Base-by-base conservation (phyloP, 2,329 filamentous ascomycete genomes). In the Calonectria honghensis region DNA sequence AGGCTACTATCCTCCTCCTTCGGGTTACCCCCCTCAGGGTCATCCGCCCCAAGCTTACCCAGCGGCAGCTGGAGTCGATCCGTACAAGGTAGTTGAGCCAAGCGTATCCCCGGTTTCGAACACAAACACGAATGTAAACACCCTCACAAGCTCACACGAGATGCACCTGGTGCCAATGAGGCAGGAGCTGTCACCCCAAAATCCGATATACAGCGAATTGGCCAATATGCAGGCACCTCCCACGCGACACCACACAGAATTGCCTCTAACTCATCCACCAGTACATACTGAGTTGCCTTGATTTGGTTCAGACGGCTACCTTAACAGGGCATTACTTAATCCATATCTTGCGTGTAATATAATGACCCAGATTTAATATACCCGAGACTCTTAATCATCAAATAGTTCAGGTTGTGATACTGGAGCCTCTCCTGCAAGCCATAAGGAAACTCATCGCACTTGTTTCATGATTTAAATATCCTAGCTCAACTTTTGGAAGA, bases 31-130 rank as follows among this genome's bases (percentile, higher is more conserved):
- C 3, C 57, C 35, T 4, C 57, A 41, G 9, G 57, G 35, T 2
- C 41, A 61, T 6, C 57, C 32, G 13, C 57, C 32, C n/a, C 57
- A 61, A 13, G 13, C 32, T 27, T 41, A 39, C 7, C 57, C 57
- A 10, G 57, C 14, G 6, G 57, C n/a, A 41, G 57, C 13, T 54
- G 51, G 14, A n/a, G 54, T 27, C 29, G 57, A 61, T 41, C 35
- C 57, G 4, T 61, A 61, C 57, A 61, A 61, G 14, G 57, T 61
- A 0, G 35, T 41, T 13, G 57, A 61, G 35, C 57, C 35, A 29
- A 61, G 57, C 24, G 24, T 61, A 41, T 61, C 57, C 24, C 57
- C 57, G 13, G 57, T 61, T 29, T 61, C 57, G 16, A 61, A 61
- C 57, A 61, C 57, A 18, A 61, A 39, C 16, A 61, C 57, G 37